Evolutionary conservation across 805 yeast species (phyloP).

Genomic region (Hanseniaspora occidentalis): DNA sequence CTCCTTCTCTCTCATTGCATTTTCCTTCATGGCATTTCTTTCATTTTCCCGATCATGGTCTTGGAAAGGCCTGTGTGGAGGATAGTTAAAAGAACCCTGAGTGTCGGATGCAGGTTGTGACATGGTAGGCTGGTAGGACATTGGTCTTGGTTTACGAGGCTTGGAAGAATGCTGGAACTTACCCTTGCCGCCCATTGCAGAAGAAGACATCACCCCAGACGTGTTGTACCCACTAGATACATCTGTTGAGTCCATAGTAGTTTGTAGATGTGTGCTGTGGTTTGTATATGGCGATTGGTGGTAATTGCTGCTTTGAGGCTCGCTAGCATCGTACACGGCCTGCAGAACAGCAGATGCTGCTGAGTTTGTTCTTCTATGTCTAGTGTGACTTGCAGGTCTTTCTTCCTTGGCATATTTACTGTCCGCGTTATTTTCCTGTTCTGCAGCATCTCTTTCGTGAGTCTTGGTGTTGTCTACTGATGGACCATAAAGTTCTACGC

Average conservation of each 20-base stretch:
- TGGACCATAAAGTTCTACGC: too few relatives aligned
- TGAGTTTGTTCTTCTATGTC: conserved; percentile 29
- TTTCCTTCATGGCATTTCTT: conserved; percentile 5
- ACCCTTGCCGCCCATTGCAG: conserved; percentile 16
- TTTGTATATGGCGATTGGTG: too few relatives aligned
- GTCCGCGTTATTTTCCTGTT: too few relatives aligned
- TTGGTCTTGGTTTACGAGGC: conserved; percentile 63
- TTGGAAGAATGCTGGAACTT: conserved; percentile 24
- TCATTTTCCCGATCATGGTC: too few relatives aligned
- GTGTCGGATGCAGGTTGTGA: conserved; percentile 11
- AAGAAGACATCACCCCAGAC: too few relatives aligned
- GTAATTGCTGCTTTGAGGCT: conserved; percentile 1
- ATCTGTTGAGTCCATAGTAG: too few relatives aligned
- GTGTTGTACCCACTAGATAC: too few relatives aligned
- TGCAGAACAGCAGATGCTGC: conserved; percentile 59
- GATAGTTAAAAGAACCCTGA: background rate
- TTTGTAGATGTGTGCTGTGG: too few relatives aligned
- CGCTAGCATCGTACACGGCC: conserved; percentile 58
- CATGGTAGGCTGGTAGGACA: conserved; percentile 58
- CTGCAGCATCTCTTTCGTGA: too few relatives aligned
- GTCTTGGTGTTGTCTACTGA: too few relatives aligned
- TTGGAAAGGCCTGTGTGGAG: too few relatives aligned
- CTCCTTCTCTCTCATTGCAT: conserved; percentile 9
- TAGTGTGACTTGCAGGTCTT: conserved; percentile 6
- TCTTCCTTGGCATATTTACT: too few relatives aligned